Conservation (phyloP, 2,329 filamentous ascomycete species). For the Talaromyces islandicus region DNA sequence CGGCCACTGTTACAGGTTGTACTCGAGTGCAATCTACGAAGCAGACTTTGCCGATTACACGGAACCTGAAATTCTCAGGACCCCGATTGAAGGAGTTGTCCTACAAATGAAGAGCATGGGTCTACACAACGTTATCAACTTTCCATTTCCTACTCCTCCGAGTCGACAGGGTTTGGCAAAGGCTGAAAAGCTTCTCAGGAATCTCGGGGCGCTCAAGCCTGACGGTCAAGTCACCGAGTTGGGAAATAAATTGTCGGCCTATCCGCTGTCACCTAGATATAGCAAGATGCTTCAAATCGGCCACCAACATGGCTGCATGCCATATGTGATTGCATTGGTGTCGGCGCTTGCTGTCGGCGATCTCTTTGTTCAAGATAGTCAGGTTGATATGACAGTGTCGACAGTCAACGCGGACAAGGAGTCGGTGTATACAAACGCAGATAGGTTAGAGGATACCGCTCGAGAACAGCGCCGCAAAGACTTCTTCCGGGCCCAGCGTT, state of each 20-base stretch:
- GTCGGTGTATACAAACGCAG: conserved; percentile 53
- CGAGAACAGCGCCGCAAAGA: conserved; percentile 60
- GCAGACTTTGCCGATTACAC: conserved; percentile 81
- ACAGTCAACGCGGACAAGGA: conserved; percentile 34
- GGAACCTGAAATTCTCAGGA: conserved; percentile 80
- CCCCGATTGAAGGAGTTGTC: conserved; percentile 88
- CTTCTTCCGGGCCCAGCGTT: conserved; percentile 67
- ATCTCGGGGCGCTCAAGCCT: conserved; percentile 71
- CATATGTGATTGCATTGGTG: conserved; percentile 82
- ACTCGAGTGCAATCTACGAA: conserved; percentile 87
- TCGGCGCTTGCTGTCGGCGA: conserved; percentile 84
- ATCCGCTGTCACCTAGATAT: conserved; percentile 85
- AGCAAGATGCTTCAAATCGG: conserved; percentile 88
- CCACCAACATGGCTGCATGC: conserved; percentile 72
- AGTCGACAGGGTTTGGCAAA: conserved; percentile 68
- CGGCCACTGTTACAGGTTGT: conserved; percentile 90
- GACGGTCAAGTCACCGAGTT: conserved; percentile 70
- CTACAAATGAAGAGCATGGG: conserved; percentile 94
- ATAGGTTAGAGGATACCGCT: conserved; percentile 65
- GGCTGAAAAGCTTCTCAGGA: conserved; percentile 79
- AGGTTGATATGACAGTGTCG: conserved; percentile 58
- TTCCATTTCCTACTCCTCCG: conserved; percentile 91
- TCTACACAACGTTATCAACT: conserved; percentile 81
- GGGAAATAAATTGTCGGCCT: conserved; percentile 77
- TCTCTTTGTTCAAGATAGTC: conserved; percentile 75